Conservation (phyloP, 345 rosid genomes). For the Salix exigua region DNA sequence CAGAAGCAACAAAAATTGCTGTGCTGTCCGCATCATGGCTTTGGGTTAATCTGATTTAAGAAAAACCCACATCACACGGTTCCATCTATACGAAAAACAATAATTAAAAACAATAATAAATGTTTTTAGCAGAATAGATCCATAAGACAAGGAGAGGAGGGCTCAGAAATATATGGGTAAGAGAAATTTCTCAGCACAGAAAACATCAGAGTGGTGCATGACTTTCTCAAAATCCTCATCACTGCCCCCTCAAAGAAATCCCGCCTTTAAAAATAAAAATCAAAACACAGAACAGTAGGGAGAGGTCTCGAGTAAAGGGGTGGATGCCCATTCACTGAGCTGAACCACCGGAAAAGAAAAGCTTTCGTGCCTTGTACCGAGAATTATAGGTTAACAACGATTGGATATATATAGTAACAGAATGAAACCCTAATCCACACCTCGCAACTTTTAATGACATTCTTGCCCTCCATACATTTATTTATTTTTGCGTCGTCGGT, state of each 20-base stretch:
- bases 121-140: neutral
- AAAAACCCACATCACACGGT: conserved; percentile 41
- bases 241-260: conserved; percentile 22
- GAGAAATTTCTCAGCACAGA: conserved; percentile 50
- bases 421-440: neutral
- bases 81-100: neutral
- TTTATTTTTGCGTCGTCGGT: neutral
- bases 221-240: conserved; percentile 45
- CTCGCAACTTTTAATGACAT: neutral
- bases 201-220: conserved; percentile 62
- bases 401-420: neutral
- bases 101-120: too few relatives aligned
- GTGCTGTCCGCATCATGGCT: conserved; percentile 69
- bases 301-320: too few relatives aligned
- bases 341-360: neutral
- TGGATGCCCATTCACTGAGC: neutral
- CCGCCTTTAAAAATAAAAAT: too few relatives aligned
- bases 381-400: too few relatives aligned
- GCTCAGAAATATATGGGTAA: conserved; percentile 53
- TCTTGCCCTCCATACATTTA: neutral
- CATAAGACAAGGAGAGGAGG: neutral
- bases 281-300: too few relatives aligned
- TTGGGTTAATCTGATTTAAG: neutral
- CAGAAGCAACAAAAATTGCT: conserved; percentile 36
- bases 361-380: too few relatives aligned